Conservation (phyloP, 352 stramenopile genomes). For the Globisporangium spinosum region DNA sequence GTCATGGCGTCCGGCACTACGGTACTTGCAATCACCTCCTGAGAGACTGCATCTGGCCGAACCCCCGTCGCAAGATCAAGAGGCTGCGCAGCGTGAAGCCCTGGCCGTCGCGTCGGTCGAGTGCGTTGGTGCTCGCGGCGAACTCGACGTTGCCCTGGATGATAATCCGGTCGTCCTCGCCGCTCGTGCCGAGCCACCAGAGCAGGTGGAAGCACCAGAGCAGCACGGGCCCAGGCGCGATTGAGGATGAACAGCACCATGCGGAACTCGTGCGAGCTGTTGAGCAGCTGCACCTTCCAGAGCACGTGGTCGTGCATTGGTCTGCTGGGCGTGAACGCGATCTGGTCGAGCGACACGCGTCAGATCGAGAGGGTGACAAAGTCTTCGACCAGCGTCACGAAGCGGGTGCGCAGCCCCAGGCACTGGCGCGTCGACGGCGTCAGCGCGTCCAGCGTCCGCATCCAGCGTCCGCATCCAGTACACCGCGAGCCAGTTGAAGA, state of each 20-base stretch:
- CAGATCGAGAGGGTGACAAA: neutral
- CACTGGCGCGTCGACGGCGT: slow-evolving; percentile 13
- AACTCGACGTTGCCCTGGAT: slow-evolving; percentile 16
- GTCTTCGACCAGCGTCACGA: neutral
- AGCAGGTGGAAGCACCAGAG: slow-evolving; percentile 12
- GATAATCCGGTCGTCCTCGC: slow-evolving; percentile 6
- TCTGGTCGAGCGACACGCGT: neutral
- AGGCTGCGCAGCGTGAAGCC: neutral
- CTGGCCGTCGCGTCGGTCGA: neutral
- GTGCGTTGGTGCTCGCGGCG: neutral
- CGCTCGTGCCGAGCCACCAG: slow-evolving; percentile 7
- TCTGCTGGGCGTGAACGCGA: neutral
- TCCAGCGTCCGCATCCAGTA: slow-evolving; percentile 15
- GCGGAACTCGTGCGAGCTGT: neutral
- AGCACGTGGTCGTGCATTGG: neutral
- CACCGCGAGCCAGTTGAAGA: slow-evolving; percentile 20
- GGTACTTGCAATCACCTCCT: neutral
- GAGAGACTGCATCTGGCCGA: neutral
- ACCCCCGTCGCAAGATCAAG: neutral
- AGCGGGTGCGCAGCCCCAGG: slow-evolving; percentile 11
- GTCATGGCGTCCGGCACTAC: neutral
- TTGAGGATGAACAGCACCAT: slow-evolving; percentile 1
- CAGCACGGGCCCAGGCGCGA: slow-evolving; percentile 10
- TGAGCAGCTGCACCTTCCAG: neutral
- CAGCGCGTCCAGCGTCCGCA: slow-evolving; percentile 24